These are phyloP conservation scores for Collybiopsis luxurians DNA, from an alignment of 768 basidiomycete genomes.

Conservation along the genomic window DNA sequence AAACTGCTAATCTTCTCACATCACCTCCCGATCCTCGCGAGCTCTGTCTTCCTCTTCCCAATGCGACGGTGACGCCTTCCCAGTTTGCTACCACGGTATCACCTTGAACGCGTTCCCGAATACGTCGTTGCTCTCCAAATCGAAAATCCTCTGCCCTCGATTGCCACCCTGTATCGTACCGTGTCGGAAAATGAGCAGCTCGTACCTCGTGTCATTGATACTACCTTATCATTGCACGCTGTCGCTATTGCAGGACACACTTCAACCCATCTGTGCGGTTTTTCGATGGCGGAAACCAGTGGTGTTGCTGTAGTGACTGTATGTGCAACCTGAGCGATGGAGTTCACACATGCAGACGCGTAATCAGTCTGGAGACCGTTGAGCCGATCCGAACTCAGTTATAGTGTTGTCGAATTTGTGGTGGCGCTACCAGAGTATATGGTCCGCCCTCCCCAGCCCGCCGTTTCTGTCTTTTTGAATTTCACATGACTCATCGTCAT, in stretches of 20 bases:
- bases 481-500: no score
- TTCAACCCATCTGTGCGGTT: conserved; percentile 98
- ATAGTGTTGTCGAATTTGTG: conserved; percentile 95
- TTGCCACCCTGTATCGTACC: conserved; percentile 89
- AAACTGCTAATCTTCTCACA: conserved; percentile 90
- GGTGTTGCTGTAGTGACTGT: conserved; percentile 99
- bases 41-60: conserved; percentile 74
- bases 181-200: conserved; percentile 79
- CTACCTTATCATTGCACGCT: conserved; percentile 94
- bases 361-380: conserved; percentile 94
- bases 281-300: conserved; percentile 95
- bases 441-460: conserved; percentile 97
- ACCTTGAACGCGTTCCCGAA: conserved; percentile 94
- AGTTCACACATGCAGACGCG: conserved; percentile 90
- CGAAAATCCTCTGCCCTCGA: conserved; percentile 83
- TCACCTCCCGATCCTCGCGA: conserved; percentile 91
- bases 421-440: conserved; percentile 98
- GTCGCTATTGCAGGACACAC: conserved; percentile 92
- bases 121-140: conserved; percentile 82
- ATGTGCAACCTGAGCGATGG: conserved; percentile 99
- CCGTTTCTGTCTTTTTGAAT: conserved; percentile 95
- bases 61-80: conserved; percentile 74
- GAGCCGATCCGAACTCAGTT: conserved; percentile 90
- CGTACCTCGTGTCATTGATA: conserved; percentile 88
- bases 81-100: conserved; percentile 82